Base-by-base conservation (phyloP, 108 stramenopile genomes). In the Conticribra weissflogii region DNA sequence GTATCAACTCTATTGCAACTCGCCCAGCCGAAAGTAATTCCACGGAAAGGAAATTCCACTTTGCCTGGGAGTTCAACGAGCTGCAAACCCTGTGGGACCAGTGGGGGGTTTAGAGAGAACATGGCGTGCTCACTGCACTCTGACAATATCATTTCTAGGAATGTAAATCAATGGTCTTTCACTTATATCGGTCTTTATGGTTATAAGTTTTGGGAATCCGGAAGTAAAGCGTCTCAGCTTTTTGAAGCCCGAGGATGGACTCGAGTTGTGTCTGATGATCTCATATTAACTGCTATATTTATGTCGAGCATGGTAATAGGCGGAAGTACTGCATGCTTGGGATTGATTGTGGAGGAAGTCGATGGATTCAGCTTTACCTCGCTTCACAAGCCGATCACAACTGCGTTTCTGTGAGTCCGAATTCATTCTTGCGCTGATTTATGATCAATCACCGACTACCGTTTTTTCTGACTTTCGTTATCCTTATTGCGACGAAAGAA, bases 151-250 rank as follows among this genome's bases (percentile, higher is more conserved):
- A 77, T 92, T 24, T 45, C 68, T 23, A 85, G 85, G 31, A 84
- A 85, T 57, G 84, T 89, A 48, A 88, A 88, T 62, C 86, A 86
- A 47, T 90, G 92, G 89, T 89, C 89, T 12, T 93, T 79, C 74
- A 63, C 85, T 18, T 89, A 82, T 48, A 83, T 91, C 36, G 96
- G 90, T 17, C 63, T 96, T 3, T 90, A 96, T 66, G 91, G 88
- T 2, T 84, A 85, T 45, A 74, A 74, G 22, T 96, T 88, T 61
- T 59, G 84, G 60, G 84, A 88, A 23, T 80, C 86, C 57, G 93
- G 91, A 28, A 62, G 63, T 34, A 62, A 63, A 23, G 93, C 87
- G 19, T 70, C 87, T 9, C 76, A 87, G 50, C 77, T 97, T 3
- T 97, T 97, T 68, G 61, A 67, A 28, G 81, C 81, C 7, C 73